phyloP scores from a whole-genome alignment of 192 early-diverging fungal species.

The Dispira simplex region DNA sequence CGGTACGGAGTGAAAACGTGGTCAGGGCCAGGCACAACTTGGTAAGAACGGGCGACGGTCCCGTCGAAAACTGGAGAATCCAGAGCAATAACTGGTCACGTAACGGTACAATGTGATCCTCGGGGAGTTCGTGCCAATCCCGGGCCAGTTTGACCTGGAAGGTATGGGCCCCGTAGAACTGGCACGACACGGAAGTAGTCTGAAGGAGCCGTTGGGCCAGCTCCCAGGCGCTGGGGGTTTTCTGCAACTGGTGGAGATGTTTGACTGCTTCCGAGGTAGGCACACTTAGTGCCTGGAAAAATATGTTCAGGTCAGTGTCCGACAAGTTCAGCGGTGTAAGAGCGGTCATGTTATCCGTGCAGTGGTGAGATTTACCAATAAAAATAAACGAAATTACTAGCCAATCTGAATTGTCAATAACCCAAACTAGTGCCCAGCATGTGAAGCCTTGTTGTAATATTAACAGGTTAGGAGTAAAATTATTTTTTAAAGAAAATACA shows the following conservation, averaged over 20 bases:
- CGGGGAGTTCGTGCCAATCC: neutral
- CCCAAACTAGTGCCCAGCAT: too few species aligned
- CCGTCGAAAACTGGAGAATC: neutral
- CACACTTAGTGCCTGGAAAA: neutral
- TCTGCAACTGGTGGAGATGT: constrained; percentile 3
- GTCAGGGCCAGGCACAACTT: constrained; percentile 10
- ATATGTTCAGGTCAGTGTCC: neutral
- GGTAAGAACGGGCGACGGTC: neutral
- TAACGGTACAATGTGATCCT: neutral
- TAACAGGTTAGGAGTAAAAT: too few species aligned
- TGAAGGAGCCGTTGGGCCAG: neutral
- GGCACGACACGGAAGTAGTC: neutral
- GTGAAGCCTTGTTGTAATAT: too few species aligned
- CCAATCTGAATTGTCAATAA: too few species aligned
- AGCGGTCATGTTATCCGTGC: too few species aligned
- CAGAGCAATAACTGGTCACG: neutral
- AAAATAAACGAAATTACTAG: too few species aligned
- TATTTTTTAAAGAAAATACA: too few species aligned
- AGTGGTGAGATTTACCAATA: too few species aligned
- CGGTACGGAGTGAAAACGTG: constrained; percentile 4
- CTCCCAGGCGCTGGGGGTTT: neutral
- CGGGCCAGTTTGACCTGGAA: constrained; percentile 9
- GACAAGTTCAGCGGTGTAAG: too few species aligned
- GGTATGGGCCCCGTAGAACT: constrained; percentile 11
- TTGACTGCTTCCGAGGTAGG: constrained; percentile 7